phyloP scores from a whole-genome alignment of 371 early-diverging fungal genomes.

The Mortierella sp. region DNA sequence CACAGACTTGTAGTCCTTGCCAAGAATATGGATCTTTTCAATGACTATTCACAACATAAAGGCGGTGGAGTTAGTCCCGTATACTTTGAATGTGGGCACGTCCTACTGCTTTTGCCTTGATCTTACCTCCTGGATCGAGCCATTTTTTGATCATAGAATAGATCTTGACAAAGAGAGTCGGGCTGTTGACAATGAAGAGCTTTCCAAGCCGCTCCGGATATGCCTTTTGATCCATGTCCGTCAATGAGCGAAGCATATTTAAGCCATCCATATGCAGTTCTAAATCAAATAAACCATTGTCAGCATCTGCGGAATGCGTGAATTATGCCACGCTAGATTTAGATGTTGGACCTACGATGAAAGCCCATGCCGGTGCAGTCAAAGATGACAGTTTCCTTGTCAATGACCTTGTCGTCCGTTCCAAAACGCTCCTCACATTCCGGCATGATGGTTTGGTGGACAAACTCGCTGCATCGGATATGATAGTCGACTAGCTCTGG shows the following conservation, averaged over 20 bases:
- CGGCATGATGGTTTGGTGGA: slow-evolving; percentile 74
- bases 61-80: too few species aligned
- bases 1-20: slow-evolving; percentile 69
- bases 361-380: slow-evolving; percentile 85
- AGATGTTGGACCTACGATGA: slow-evolving; percentile 70
- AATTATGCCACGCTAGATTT: too few species aligned
- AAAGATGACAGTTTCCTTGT: slow-evolving; percentile 84
- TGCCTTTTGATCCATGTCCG: slow-evolving; percentile 83
- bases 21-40: slow-evolving; percentile 83
- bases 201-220: slow-evolving; percentile 87
- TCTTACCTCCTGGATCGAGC: slow-evolving; percentile 80
- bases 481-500: slow-evolving; percentile 79
- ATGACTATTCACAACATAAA: slow-evolving; percentile 57
- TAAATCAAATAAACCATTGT: too few species aligned
- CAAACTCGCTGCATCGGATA: slow-evolving; percentile 81
- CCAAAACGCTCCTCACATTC: slow-evolving; percentile 77
- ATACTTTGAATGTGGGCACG: too few species aligned
- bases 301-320: too few species aligned
- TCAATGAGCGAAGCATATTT: slow-evolving; percentile 74
- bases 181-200: slow-evolving; percentile 86
- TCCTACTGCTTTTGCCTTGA: too few species aligned
- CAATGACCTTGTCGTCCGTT: slow-evolving; percentile 61
- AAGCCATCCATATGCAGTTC: slow-evolving; percentile 84
- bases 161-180: slow-evolving; percentile 81
- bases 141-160: slow-evolving; percentile 85